A percentile compares a stretch with the other conserved stretches of the same genome.
Conservation (phyloP, 192 early-diverging fungal species). For the Backusella westeae region DNA sequence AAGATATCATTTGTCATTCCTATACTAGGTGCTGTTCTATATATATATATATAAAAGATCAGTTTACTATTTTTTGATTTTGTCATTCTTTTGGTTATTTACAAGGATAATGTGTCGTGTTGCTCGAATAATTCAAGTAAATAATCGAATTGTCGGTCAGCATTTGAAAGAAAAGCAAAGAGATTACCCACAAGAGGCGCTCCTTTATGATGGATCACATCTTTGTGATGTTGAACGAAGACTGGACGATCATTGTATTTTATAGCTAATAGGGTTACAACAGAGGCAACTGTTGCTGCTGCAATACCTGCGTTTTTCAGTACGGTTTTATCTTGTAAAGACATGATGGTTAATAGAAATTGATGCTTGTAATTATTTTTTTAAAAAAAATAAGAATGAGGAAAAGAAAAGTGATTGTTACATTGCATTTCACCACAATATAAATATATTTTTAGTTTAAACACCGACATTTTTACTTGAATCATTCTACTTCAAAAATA, state of each 20-base stretch:
- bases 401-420: background rate
- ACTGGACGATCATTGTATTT: slow-evolving; percentile 29
- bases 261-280: slow-evolving; percentile 7
- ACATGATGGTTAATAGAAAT: background rate
- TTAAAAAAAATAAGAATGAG: background rate
- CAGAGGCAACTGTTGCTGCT: background rate
- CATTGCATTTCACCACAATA: background rate
- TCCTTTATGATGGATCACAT: slow-evolving; percentile 1
- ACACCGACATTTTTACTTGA: background rate
- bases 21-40: slow-evolving; percentile 17
- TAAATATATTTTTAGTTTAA: background rate
- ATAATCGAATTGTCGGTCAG: slow-evolving; percentile 1
- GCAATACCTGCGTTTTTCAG: background rate
- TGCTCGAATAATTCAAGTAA: background rate
- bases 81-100: background rate
- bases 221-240: slow-evolving; percentile 13
- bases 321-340: background rate
- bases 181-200: slow-evolving; percentile 27
- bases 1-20: slow-evolving; percentile 13
- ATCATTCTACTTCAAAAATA: background rate
- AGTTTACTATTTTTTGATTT: background rate
- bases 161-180: background rate
- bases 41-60: background rate
- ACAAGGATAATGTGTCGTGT: slow-evolving; percentile 9
- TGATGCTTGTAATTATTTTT: background rate